These are phyloP conservation scores for Debaryomycetaceae sp. DNA, from an alignment of 1,139 yeast genomes.

Conservation along the genomic window DNA sequence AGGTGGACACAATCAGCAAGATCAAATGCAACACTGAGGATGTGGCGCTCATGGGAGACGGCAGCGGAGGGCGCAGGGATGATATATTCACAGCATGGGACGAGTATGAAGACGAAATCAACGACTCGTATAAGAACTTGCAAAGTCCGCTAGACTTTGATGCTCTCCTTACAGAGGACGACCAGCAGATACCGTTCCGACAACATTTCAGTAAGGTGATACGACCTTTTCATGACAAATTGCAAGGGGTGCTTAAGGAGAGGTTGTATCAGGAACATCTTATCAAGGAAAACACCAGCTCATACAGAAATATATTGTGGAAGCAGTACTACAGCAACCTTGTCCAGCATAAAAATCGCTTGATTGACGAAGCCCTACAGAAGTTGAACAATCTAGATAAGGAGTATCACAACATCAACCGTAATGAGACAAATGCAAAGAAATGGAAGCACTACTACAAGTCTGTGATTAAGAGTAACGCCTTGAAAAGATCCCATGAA, in stretches of 20 bases:
- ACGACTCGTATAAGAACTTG: slow-evolving; percentile 23
- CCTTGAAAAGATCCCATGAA: slow-evolving; percentile 12
- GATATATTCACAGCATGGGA: slow-evolving; percentile 19
- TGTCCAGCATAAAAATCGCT: slow-evolving; percentile 16
- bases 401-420: slow-evolving; percentile 21
- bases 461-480: slow-evolving; percentile 22
- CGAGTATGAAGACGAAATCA: slow-evolving; percentile 30
- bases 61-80: slow-evolving; percentile 12
- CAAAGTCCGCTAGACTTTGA: slow-evolving; percentile 37
- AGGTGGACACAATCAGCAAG: slow-evolving; percentile 31
- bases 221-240: slow-evolving; percentile 20
- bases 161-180: slow-evolving; percentile 13
- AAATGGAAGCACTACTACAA: slow-evolving; percentile 28
- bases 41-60: slow-evolving; percentile 17
- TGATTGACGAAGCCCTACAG: slow-evolving; percentile 21
- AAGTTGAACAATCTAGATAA: slow-evolving; percentile 24
- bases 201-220: slow-evolving; percentile 25
- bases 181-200: slow-evolving; percentile 23
- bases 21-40: slow-evolving; percentile 35
- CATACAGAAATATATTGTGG: slow-evolving; percentile 33
- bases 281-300: slow-evolving; percentile 18
- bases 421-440: slow-evolving; percentile 9
- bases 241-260: slow-evolving; percentile 25
- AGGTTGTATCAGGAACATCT: slow-evolving; percentile 28
- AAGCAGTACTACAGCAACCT: slow-evolving; percentile 25